Evolutionary conservation across 495 filamentous ascomycete genomes (phyloP), one percentile per base, ranked within the genome.

Genomic region (Rostrohypoxylon terebratum): DNA sequence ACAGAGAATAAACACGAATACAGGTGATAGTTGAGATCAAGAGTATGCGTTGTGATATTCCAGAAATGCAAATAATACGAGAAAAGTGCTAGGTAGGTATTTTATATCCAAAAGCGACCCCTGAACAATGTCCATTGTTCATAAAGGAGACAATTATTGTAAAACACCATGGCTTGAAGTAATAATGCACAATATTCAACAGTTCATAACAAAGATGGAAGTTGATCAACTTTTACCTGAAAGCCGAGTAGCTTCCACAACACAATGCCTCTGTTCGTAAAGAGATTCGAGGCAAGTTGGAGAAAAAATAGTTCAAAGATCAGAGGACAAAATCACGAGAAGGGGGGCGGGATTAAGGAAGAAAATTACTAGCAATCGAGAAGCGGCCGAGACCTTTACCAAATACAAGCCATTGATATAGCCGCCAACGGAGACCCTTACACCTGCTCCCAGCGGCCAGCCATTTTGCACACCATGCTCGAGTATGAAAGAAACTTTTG

Each of bases 401-500:
- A 70, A 59, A 53, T 72, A 73, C 72, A 68, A 34, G 51, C 58
- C 60, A 69, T 48, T 34, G 47, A 70, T 55, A 71, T 64, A 64
- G 63, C 60, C 57, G 59, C 69, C 63, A 44, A 44, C 14, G 23
- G 21, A 68, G 28, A 55, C 25, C 59, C 20, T 54, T 67, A 68
- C 60, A 69, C 45, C 45, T 59, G 67, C 59, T 33, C 61, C 38
- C 31, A 63, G 47, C 60, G 66, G 28, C 51, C 34, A 54, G 54
- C 51, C 40, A 53, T 71, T 65, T 72, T 51, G 44, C 64, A 68
- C 38, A 59, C 55, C 50, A 62, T 63, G 55, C 61, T 66, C 65
- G 62, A 40, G 59, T 62, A 58, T 74, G 61, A 71, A 78, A 72
- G 71, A 72, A 78, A 76, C 73, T 74, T 78, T 78, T 78, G 72